These are phyloP conservation scores for Cystobasidium pallidum DNA, from an alignment of 1,284 basidiomycete genomes.

Conservation along the genomic window DNA sequence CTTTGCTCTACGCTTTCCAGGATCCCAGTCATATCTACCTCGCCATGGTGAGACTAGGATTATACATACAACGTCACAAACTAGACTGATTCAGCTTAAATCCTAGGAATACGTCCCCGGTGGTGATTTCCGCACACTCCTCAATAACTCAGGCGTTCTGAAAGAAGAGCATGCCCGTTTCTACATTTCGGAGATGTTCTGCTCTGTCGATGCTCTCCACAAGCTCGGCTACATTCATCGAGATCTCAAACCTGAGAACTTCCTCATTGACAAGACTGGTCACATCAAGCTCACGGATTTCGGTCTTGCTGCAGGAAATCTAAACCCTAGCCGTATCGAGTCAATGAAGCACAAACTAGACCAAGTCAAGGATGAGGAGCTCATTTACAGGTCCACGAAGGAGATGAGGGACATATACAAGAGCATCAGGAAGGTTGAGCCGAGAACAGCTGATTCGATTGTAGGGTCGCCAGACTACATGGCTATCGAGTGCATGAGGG, in stretches of 20 bases:
- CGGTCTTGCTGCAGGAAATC: slow-evolving; percentile 91
- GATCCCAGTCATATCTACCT: slow-evolving; percentile 86
- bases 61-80: not conserved
- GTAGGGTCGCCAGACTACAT: slow-evolving; percentile 96
- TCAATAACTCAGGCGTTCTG: slow-evolving; percentile 94
- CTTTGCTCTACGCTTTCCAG: slow-evolving; percentile 90
- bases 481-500: slow-evolving; percentile 69
- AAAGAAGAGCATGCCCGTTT: slow-evolving; percentile 94
- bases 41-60: slow-evolving; percentile 68
- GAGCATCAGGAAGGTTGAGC: slow-evolving; percentile 85
- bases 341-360: slow-evolving; percentile 94
- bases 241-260: slow-evolving; percentile 98
- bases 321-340: slow-evolving; percentile 94
- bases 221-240: slow-evolving; percentile 96
- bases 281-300: slow-evolving; percentile 99
- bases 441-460: slow-evolving; percentile 94
- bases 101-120: slow-evolving; percentile 91
- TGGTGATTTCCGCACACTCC: slow-evolving; percentile 89
- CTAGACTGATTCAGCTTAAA: not conserved
- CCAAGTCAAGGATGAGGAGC: slow-evolving; percentile 90
- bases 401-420: slow-evolving; percentile 95
- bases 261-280: slow-evolving; percentile 90
- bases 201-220: slow-evolving; percentile 84
- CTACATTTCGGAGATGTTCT: slow-evolving; percentile 96
- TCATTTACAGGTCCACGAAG: slow-evolving; percentile 88